Evolutionary conservation across 2,329 filamentous ascomycete species (phyloP).

Genomic region (Parasarocladium wereldwijsianum): DNA sequence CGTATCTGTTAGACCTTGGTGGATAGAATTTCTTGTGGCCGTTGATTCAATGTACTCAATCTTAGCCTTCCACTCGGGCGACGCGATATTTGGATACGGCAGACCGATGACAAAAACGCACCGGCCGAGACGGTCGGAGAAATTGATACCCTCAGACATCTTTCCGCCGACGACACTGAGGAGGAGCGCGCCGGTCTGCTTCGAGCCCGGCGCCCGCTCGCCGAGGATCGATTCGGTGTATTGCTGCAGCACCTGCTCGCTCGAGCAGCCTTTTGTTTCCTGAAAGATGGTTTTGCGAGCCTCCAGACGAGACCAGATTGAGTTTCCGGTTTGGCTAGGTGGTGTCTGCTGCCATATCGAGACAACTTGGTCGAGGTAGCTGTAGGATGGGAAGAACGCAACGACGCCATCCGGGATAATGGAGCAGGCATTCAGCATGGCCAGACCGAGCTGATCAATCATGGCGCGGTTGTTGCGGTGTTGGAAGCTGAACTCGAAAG

Average conservation of each 20-base stretch:
- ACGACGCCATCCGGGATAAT: conserved; percentile 80
- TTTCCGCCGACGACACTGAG: conserved; percentile 89
- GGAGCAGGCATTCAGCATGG: conserved; percentile 56
- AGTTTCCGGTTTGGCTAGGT: conserved; percentile 13
- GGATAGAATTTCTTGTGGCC: conserved; percentile 21
- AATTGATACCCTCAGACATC: conserved; percentile 96
- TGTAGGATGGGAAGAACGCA: conserved; percentile 90
- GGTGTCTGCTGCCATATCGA: conserved; percentile 38
- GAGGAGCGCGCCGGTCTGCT: conserved; percentile 45
- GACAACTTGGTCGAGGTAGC: conserved; percentile 68
- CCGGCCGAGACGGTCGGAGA: conserved; percentile 77
- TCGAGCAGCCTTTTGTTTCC: conserved; percentile 37
- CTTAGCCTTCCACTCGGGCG: conserved; percentile 85
- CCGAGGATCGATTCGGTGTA: conserved; percentile 57
- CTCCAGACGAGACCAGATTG: conserved; percentile 44
- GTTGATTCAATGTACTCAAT: conserved; percentile 69
- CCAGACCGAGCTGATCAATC: conserved; percentile 59
- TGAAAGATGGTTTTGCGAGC: conserved; percentile 48
- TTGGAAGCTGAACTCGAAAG: conserved; percentile 80
- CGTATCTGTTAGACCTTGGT: conserved; percentile 10
- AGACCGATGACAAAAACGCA: conserved; percentile 85
- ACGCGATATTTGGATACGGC: conserved; percentile 81
- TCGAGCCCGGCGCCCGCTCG: conserved; percentile 8
- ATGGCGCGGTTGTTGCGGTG: conserved; percentile 54
- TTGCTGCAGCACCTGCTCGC: conserved; percentile 56